Evolutionary conservation across 805 yeast species (phyloP).

Genomic region (Candida oleophila): DNA sequence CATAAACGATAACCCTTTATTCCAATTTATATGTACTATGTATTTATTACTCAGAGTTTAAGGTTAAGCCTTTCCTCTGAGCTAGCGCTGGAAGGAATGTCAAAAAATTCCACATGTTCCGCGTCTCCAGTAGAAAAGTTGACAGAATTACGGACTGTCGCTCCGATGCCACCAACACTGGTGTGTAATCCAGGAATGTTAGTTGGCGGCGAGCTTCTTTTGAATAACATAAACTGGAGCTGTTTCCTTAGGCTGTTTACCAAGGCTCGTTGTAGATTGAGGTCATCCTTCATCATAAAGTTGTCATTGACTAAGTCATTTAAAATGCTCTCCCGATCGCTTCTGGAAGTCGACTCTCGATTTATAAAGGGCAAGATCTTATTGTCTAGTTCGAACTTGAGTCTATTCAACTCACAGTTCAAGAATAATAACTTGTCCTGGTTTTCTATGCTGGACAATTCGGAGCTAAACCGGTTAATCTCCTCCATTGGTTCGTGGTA

Average conservation of each 20-base stretch:
- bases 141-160: not conserved
- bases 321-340: slow-evolving; percentile 29
- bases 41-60: slow-evolving; percentile 23
- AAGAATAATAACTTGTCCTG: slow-evolving; percentile 32
- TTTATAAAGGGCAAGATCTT: slow-evolving; percentile 34
- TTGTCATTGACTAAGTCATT: slow-evolving; percentile 35
- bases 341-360: slow-evolving; percentile 17
- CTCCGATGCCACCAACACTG: not conserved
- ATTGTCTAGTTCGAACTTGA: slow-evolving; percentile 42
- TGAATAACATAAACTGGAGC: slow-evolving; percentile 46
- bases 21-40: too few species aligned
- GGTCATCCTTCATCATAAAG: slow-evolving; percentile 45
- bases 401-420: slow-evolving; percentile 42
- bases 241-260: slow-evolving; percentile 50
- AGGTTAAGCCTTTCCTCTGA: slow-evolving; percentile 37
- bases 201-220: slow-evolving; percentile 38
- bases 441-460: slow-evolving; percentile 15
- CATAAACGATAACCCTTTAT: too few species aligned
- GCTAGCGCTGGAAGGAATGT: slow-evolving; percentile 23
- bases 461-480: slow-evolving; percentile 24
- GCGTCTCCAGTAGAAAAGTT: not conserved
- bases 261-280: slow-evolving; percentile 43
- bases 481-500: slow-evolving; percentile 48
- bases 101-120: slow-evolving; percentile 20
- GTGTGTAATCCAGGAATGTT: slow-evolving; percentile 4